Conservation (phyloP, 305 asterid species). For the Petunia hybrid region DNA sequence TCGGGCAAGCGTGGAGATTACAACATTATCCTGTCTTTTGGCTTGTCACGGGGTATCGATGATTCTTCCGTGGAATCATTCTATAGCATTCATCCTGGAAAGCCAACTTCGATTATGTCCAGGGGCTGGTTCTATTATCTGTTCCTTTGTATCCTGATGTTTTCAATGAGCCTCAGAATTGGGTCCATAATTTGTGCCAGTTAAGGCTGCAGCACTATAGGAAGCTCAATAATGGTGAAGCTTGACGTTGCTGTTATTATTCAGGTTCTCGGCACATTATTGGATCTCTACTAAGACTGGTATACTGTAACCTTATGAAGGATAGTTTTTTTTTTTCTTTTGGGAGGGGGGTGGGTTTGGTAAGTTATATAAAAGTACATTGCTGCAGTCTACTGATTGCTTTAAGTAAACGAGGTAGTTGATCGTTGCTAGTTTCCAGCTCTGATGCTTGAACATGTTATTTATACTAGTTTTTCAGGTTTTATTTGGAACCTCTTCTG, state of each 20-base stretch:
- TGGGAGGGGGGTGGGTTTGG: not conserved
- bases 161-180: slow-evolving; percentile 70
- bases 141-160: slow-evolving; percentile 64
- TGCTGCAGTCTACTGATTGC: not conserved
- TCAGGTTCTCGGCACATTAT: not conserved
- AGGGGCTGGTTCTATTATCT: slow-evolving; percentile 64
- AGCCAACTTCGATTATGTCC: slow-evolving; percentile 45
- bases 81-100: slow-evolving; percentile 55
- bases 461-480: not conserved
- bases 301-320: not conserved
- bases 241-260: not conserved
- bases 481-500: not conserved
- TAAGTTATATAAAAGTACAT: not conserved
- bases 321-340: not conserved
- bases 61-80: slow-evolving; percentile 63
- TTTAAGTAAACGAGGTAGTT: not conserved
- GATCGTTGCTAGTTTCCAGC: slow-evolving; percentile 20
- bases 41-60: slow-evolving; percentile 54
- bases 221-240: not conserved
- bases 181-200: slow-evolving; percentile 61
- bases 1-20: slow-evolving; percentile 54
- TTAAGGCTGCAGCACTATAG: slow-evolving; percentile 33
- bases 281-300: not conserved
- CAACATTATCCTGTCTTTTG: slow-evolving; percentile 75
- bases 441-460: slow-evolving; percentile 23